Base-by-base conservation (phyloP, 768 basidiomycete genomes). In the Exidia glandulosa region DNA sequence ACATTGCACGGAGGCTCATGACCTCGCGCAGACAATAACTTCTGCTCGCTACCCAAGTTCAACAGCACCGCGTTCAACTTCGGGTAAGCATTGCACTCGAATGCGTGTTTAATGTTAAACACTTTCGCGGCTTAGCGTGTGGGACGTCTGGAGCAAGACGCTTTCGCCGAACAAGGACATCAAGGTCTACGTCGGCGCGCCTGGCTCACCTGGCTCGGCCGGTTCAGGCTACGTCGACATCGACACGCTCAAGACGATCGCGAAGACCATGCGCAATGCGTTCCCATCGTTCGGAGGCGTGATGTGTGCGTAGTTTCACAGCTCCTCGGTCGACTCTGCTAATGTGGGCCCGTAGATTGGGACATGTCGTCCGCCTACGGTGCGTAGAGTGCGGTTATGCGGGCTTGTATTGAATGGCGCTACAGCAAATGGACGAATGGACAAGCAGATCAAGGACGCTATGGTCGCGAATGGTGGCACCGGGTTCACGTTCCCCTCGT, bases 231-330 rank as follows among this genome's bases (percentile, higher is more conserved):
- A 81, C 67, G 80, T 81, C 19, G 68, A 72, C 59, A 73, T 77
- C 13, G 67, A 63, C 32, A 80, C 77, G 10, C 71, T 54, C 56
- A 75, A 72, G 31, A 75, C 37, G 58, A 80, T 82, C 37, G 75
- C 80, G 19, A 68, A 73, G 27, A 66, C 76, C 60, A 83, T 80
- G 73, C 79, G 81, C 41, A 71, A 74, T 37, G 79, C 79, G 60
- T 85, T 81, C 71, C 80, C 83, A 3, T 83, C 82, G 2, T 85
- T 85, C 63, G 82, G 84, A n/a, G 84, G 84, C 5, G 78, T 85
- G 78, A 77, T 77, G 75, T 64, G 50, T 54, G 19, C 25, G 50
- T 54, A 5, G 19, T 7, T 27, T 54, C 27, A 19, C 12, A 9
- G 16, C 12, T 50, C 10, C 48, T n/a, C 25, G 10, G 1, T 27